These are phyloP conservation scores for Lasiosphaeria ovina DNA, from an alignment of 495 filamentous ascomycete genomes.

Conservation along the genomic window DNA sequence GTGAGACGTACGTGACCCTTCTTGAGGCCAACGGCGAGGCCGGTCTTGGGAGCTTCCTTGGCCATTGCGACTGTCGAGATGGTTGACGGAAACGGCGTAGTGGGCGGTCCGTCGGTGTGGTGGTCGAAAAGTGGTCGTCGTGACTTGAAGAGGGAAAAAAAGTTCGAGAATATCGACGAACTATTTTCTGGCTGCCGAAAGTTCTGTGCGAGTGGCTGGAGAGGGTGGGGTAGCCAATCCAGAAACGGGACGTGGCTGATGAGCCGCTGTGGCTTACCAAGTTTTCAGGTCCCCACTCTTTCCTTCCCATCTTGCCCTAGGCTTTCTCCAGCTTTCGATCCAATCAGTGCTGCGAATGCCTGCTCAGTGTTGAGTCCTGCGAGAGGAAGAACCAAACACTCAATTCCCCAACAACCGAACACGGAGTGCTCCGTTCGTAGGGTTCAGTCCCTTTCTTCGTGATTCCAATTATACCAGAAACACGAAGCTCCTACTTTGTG, in stretches of 20 bases:
- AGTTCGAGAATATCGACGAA: slow-evolving; percentile 11
- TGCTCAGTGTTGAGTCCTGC: too few relatives aligned
- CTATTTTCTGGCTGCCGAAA: slow-evolving; percentile 15
- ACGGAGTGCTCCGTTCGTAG: too few relatives aligned
- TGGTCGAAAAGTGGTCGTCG: slow-evolving; percentile 18
- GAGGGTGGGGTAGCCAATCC: background rate
- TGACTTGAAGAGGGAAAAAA: slow-evolving; percentile 18
- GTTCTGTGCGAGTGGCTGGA: slow-evolving; percentile 26
- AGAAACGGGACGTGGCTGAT: background rate
- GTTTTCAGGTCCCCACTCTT: too few relatives aligned
- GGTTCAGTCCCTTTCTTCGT: too few relatives aligned
- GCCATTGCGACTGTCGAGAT: slow-evolving; percentile 32
- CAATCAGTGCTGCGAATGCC: too few relatives aligned
- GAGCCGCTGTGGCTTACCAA: slow-evolving; percentile 12
- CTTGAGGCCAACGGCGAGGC: slow-evolving; percentile 81
- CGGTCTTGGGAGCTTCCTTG: slow-evolving; percentile 54
- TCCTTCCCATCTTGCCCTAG: too few relatives aligned
- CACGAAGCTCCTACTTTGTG: too few relatives aligned
- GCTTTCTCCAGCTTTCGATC: too few relatives aligned
- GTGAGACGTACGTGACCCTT: slow-evolving; percentile 79
- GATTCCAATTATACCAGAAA: too few relatives aligned
- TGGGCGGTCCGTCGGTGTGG: slow-evolving; percentile 25
- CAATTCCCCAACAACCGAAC: too few relatives aligned
- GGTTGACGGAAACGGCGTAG: slow-evolving; percentile 10
- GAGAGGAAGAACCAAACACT: too few relatives aligned